Percentiles rank a stretch among this genome's conserved stretches.
Evolutionary conservation across 129 eudicot species (phyloP).

Genomic region (Daucus carota): DNA sequence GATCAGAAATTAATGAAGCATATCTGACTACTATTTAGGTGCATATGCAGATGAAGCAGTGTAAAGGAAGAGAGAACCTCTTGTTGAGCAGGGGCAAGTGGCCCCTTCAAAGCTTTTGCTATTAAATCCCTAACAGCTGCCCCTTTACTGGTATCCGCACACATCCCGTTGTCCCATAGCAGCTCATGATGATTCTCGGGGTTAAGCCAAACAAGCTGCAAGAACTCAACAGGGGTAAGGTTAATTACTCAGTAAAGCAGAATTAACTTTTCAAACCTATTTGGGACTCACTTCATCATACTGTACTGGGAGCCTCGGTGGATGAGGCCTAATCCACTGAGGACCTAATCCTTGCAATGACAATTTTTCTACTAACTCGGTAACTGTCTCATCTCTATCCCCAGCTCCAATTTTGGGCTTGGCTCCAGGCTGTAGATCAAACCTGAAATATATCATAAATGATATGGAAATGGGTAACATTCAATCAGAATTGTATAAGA

Average conservation of each 20-base stretch:
- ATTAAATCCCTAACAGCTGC: conserved; percentile 85
- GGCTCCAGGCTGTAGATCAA: conserved; percentile 68
- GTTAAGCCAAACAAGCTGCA: conserved; percentile 83
- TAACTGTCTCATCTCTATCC: conserved; percentile 56
- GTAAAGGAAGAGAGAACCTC: conserved; percentile 36
- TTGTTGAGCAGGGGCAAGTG: conserved; percentile 78
- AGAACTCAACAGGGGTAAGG: background rate
- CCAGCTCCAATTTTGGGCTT: conserved; percentile 77
- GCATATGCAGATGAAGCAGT: background rate
- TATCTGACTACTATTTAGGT: background rate
- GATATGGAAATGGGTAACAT: background rate
- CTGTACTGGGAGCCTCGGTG: conserved; percentile 76
- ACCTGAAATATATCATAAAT: conserved; percentile 32
- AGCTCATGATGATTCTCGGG: conserved; percentile 87
- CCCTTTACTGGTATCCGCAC: conserved; percentile 91
- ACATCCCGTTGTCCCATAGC: conserved; percentile 94
- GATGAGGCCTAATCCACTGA: conserved; percentile 80
- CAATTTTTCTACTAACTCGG: conserved; percentile 42
- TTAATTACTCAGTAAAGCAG: background rate
- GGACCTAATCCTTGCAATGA: conserved; percentile 74
- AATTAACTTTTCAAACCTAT: background rate
- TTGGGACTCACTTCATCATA: conserved; percentile 53
- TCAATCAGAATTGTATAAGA: too few relatives aligned
- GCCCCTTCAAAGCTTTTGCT: conserved; percentile 86
- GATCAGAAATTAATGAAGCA: background rate